Evolutionary conservation across 1,284 basidiomycete species (phyloP).

Genomic region (Sparassis latifolia): DNA sequence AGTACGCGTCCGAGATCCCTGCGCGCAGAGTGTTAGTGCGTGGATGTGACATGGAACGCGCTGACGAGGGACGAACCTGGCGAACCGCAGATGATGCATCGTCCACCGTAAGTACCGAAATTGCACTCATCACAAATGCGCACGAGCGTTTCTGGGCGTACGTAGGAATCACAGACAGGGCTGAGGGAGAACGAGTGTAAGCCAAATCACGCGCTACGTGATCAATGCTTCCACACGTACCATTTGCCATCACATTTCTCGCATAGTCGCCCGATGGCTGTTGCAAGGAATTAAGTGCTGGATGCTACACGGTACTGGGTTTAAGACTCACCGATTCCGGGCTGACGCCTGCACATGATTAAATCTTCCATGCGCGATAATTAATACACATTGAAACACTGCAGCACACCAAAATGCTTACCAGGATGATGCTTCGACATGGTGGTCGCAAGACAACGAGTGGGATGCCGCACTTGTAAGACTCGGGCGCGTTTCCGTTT

Average conservation of each 20-base stretch:
- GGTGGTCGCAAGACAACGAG: conserved; percentile 16
- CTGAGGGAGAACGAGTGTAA: conserved; percentile 34
- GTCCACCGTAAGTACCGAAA: conserved; percentile 94
- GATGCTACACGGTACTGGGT: no score
- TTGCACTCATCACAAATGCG: conserved; percentile 99
- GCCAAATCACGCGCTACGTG: no score
- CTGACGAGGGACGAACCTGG: conserved; percentile 54
- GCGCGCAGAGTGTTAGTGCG: not conserved
- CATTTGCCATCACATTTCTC: conserved; percentile 99
- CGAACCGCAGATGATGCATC: conserved; percentile 95
- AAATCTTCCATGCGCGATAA: conserved; percentile 51
- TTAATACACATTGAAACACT: conserved; percentile 2
- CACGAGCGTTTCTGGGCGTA: conserved; percentile 95
- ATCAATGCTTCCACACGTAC: conserved; percentile 38
- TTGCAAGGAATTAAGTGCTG: not conserved
- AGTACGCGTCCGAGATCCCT: conserved; percentile 97
- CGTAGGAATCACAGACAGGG: conserved; percentile 99
- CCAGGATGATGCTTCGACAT: conserved; percentile 94
- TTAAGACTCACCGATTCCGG: conserved; percentile 77
- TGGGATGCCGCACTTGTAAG: not conserved
- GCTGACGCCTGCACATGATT: conserved; percentile 94
- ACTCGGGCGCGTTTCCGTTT: no score
- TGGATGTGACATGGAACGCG: no score
- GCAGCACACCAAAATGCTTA: conserved; percentile 28
- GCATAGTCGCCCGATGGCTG: conserved; percentile 94